Evolutionary conservation across 495 filamentous ascomycete species (phyloP).

Genomic region (Aspergillus diversus): DNA sequence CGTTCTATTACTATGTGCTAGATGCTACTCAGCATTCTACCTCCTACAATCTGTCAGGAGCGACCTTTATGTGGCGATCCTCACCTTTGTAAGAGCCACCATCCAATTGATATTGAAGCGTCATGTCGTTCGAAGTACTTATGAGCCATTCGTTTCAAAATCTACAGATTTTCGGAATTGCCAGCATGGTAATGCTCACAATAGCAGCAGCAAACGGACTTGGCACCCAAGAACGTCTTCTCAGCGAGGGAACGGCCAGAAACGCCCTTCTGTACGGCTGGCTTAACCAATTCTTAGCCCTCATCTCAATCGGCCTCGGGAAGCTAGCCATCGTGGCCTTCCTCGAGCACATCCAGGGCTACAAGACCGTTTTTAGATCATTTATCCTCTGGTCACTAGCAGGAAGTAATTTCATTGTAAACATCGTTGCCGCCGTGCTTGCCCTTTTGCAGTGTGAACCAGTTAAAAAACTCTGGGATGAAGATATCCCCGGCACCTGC

Average conservation of each 20-base stretch:
- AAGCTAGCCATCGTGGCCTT: constrained; percentile 17
- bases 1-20: constrained; percentile 1
- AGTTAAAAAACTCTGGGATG: constrained; percentile 5
- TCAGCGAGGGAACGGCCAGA: not conserved
- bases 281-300: constrained; percentile 15
- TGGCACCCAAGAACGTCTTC: not conserved
- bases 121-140: not conserved
- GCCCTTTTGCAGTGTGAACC: constrained; percentile 7
- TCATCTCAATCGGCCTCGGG: constrained; percentile 11
- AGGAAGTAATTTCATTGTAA: constrained; percentile 7
- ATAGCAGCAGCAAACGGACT: constrained; percentile 12
- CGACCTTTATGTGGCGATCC: not conserved
- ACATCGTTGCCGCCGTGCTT: constrained; percentile 7
- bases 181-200: constrained; percentile 16
- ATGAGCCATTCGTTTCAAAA: not conserved
- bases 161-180: constrained; percentile 12
- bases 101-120: not conserved
- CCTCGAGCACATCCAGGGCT: constrained; percentile 16
- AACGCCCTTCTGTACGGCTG: constrained; percentile 16
- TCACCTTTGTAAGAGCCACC: not conserved
- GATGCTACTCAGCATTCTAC: constrained; percentile 2
- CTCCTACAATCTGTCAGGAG: not conserved
- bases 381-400: constrained; percentile 14
- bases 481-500: constrained; percentile 1
- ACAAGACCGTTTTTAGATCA: not conserved